phyloP scores from a whole-genome alignment of 1,284 basidiomycete genomes.

The Marasmius fiardii region DNA sequence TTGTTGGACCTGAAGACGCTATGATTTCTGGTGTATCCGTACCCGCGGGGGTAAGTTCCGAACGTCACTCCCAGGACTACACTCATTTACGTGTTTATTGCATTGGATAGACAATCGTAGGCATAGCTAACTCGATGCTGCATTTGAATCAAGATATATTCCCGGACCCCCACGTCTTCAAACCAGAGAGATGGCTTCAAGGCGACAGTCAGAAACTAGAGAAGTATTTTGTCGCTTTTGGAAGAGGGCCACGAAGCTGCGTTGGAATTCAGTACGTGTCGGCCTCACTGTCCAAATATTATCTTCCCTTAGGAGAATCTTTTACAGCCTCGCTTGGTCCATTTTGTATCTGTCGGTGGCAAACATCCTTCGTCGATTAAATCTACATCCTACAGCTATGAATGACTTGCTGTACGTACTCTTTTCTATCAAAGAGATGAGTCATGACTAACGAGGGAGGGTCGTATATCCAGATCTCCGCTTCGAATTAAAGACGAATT shows the following conservation, averaged over 20 bases:
- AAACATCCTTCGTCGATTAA: background rate
- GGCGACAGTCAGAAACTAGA: constrained; percentile 11
- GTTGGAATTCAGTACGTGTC: constrained; percentile 21
- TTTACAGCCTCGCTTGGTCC: background rate
- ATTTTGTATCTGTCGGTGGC: background rate
- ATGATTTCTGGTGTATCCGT: background rate
- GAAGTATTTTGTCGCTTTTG: constrained; percentile 18
- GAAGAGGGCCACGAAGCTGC: constrained; percentile 22
- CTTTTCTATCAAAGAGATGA: background rate
- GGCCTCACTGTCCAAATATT: no score
- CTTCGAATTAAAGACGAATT: background rate
- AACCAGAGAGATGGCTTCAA: constrained; percentile 11
- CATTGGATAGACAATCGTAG: constrained; percentile 2
- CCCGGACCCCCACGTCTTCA: constrained; percentile 5
- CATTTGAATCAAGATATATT: constrained; percentile 7
- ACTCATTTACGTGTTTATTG: background rate
- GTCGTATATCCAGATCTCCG: background rate
- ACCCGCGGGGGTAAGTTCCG: background rate
- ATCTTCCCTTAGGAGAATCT: background rate
- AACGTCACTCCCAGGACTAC: no score
- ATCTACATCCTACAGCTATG: background rate
- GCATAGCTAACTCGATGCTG: constrained; percentile 1
- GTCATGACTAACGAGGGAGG: background rate
- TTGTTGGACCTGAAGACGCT: background rate
- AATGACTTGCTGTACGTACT: background rate